phyloP scores from a whole-genome alignment of 169 alveolate species.

The Eimeria maxima region DNA sequence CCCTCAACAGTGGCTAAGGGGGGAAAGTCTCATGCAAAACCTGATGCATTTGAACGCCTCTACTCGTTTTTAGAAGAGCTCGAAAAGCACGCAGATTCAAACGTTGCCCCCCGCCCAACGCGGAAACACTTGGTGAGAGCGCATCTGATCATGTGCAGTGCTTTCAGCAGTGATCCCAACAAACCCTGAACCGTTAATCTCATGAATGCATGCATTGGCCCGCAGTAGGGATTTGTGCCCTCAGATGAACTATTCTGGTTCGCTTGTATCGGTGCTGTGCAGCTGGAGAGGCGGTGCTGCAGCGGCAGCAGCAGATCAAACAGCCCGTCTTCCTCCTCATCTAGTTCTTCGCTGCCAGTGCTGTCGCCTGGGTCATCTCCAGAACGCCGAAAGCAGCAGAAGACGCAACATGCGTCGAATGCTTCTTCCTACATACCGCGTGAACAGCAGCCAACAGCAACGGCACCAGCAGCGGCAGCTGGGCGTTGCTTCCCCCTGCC shows the following conservation, averaged over 20 bases:
- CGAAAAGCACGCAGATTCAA: conserved; percentile 4
- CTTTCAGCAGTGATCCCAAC: too few species aligned
- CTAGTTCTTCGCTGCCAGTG: conserved; percentile 32
- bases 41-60: conserved; percentile 31
- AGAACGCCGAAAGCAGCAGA: conserved; percentile 8
- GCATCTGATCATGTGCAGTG: too few species aligned
- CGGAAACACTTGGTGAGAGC: conserved; percentile 22
- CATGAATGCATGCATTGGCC: too few species aligned
- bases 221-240: too few species aligned
- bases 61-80: conserved; percentile 34
- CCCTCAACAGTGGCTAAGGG: background rate
- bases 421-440: background rate
- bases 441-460: background rate
- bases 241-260: too few species aligned
- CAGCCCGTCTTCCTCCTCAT: background rate
- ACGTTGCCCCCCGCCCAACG: background rate
- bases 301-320: too few species aligned
- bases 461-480: too few species aligned
- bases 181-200: too few species aligned
- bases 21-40: background rate
- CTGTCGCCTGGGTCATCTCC: conserved; percentile 33
- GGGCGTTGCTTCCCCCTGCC: background rate
- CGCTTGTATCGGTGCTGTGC: background rate
- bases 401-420: background rate
- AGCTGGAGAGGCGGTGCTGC: conserved; percentile 19